phyloP scores from a whole-genome alignment of 495 filamentous ascomycete species.

The Chaetomidium leptoderma region DNA sequence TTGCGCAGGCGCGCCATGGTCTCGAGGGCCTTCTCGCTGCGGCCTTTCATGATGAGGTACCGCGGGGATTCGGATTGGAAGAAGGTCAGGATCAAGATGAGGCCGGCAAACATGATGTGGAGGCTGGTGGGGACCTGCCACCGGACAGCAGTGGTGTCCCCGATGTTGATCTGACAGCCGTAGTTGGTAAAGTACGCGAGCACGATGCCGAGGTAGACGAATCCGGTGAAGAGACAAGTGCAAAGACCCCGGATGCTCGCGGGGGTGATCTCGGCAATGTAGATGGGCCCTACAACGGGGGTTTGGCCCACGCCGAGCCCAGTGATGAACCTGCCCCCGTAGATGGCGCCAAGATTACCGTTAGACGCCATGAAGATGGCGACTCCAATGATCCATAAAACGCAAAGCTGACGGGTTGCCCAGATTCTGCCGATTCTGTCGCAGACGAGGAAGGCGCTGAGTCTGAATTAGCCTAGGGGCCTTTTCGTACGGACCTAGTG shows the following conservation, averaged over 20 bases:
- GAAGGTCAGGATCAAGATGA: slow-evolving; percentile 62
- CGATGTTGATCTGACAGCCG: slow-evolving; percentile 56
- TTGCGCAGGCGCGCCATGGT: slow-evolving; percentile 50
- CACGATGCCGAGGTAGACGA: slow-evolving; percentile 60
- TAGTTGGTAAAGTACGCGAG: slow-evolving; percentile 56
- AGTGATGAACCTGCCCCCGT: slow-evolving; percentile 63
- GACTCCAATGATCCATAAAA: slow-evolving; percentile 64
- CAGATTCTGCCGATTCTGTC: slow-evolving; percentile 66
- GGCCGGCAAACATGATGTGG: slow-evolving; percentile 67
- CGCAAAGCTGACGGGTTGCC: slow-evolving; percentile 63
- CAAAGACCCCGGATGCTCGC: slow-evolving; percentile 62
- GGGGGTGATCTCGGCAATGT: slow-evolving; percentile 60
- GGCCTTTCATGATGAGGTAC: slow-evolving; percentile 51
- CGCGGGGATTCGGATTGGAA: slow-evolving; percentile 60
- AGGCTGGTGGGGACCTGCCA: slow-evolving; percentile 64
- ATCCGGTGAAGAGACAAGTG: slow-evolving; percentile 63
- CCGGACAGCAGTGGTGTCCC: slow-evolving; percentile 52
- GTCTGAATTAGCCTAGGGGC: not conserved
- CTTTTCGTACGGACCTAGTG: not conserved
- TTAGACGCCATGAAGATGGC: slow-evolving; percentile 59
- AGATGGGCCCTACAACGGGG: slow-evolving; percentile 58
- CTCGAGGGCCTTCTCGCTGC: slow-evolving; percentile 42
- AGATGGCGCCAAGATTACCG: slow-evolving; percentile 43
- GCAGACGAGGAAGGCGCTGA: slow-evolving; percentile 58
- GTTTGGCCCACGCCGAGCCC: slow-evolving; percentile 66